A percentile compares a stretch with the other conserved stretches of the same genome.
phyloP scores from a whole-genome alignment of 2,329 filamentous ascomycete species.

The Chaetomiaceae sp. region DNA sequence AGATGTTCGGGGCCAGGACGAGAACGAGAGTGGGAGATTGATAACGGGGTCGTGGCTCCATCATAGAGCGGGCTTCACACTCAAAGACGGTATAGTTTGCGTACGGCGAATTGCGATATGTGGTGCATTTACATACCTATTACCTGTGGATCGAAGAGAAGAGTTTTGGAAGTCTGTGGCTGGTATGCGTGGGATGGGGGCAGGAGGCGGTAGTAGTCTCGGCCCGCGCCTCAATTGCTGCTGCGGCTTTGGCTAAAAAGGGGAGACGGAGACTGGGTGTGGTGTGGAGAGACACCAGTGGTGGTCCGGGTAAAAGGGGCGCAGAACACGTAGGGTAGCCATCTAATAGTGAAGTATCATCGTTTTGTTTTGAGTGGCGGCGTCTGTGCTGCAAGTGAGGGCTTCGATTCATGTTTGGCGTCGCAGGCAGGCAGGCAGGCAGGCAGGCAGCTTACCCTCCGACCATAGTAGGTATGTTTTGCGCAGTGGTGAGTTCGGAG shows the following conservation, averaged over 20 bases:
- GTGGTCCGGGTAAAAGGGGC: not conserved
- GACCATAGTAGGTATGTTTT: no score
- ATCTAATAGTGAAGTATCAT: slow-evolving; percentile 11
- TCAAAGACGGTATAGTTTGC: slow-evolving; percentile 14
- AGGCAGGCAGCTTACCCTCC: no score
- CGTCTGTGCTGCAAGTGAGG: no score
- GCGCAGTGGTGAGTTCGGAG: no score
- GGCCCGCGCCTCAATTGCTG: no score
- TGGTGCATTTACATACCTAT: slow-evolving; percentile 12
- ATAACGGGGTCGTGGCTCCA: slow-evolving; percentile 7
- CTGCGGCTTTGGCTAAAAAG: no score
- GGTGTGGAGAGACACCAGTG: not conserved
- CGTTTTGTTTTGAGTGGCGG: not conserved
- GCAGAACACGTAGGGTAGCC: slow-evolving; percentile 9
- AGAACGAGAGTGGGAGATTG: slow-evolving; percentile 11
- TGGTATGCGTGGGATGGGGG: not conserved
- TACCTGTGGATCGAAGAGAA: not conserved
- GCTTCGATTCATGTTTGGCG: no score
- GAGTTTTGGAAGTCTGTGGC: slow-evolving; percentile 7
- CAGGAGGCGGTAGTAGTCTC: not conserved
- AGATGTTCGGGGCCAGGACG: no score
- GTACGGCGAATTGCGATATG: slow-evolving; percentile 4
- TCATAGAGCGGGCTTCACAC: slow-evolving; percentile 5
- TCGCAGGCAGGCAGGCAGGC: no score
- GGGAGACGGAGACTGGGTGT: not conserved